phyloP scores from a whole-genome alignment of 1,139 yeast genomes.

The Protomyces arabidopsidicola region DNA sequence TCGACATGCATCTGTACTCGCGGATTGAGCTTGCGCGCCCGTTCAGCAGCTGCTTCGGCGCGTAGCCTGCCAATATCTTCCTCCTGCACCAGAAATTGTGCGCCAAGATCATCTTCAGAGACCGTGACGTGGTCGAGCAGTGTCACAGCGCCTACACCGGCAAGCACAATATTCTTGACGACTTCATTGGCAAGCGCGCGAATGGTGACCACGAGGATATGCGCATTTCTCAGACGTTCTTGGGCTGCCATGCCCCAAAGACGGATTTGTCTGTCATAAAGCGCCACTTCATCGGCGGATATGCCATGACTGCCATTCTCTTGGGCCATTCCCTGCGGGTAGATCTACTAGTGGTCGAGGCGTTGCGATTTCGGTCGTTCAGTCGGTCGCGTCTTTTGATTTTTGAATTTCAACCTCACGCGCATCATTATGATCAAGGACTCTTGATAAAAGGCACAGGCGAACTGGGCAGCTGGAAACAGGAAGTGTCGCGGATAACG shows the following conservation, averaged over 20 bases:
- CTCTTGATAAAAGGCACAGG: no score
- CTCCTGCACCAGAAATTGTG: slow-evolving; percentile 71
- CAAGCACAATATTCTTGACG: slow-evolving; percentile 77
- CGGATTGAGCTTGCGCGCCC: slow-evolving; percentile 69
- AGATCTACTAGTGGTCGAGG: no score
- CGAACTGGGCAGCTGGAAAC: no score
- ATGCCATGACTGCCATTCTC: slow-evolving; percentile 1
- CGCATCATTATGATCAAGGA: no score
- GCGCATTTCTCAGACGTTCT: slow-evolving; percentile 66
- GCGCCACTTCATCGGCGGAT: slow-evolving; percentile 69
- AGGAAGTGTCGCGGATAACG: no score
- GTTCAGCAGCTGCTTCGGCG: slow-evolving; percentile 51
- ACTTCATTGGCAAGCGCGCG: slow-evolving; percentile 75
- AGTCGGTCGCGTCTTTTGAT: neutral
- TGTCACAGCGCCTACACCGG: slow-evolving; percentile 78
- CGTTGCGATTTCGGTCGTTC: no score
- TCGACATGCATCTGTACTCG: slow-evolving; percentile 54
- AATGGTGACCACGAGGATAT: slow-evolving; percentile 60
- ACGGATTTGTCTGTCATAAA: slow-evolving; percentile 91
- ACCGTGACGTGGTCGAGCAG: slow-evolving; percentile 59
- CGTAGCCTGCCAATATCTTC: slow-evolving; percentile 46
- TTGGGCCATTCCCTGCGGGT: neutral
- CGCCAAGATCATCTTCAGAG: slow-evolving; percentile 59
- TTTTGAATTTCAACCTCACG: neutral
- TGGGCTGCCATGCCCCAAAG: slow-evolving; percentile 97